Evolutionary conservation across 106 monocot genomes (phyloP).

Genomic region (Apostasia ramifera): DNA sequence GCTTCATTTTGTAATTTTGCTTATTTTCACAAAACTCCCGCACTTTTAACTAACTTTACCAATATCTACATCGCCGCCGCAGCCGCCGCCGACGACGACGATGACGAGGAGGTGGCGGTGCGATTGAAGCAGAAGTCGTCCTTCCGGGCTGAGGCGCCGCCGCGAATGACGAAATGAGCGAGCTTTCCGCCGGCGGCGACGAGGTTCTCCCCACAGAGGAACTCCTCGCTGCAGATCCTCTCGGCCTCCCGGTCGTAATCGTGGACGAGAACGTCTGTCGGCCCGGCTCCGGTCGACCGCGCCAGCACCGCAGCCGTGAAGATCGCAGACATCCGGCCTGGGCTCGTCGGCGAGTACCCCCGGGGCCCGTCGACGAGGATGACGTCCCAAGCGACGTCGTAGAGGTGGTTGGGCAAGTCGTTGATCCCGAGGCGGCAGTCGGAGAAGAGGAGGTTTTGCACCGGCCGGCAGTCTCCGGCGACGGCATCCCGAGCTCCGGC

Average conservation of each 20-base stretch:
- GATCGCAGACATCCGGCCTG: constrained; percentile 70
- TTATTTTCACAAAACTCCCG: too few species aligned
- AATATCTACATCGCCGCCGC: too few species aligned
- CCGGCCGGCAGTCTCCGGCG: constrained; percentile 56
- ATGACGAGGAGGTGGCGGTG: too few species aligned
- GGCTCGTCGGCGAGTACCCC: constrained; percentile 42
- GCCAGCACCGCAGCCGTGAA: constrained; percentile 77
- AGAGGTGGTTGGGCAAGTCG: constrained; percentile 77
- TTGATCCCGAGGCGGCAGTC: constrained; percentile 79
- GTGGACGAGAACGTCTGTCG: constrained; percentile 54
- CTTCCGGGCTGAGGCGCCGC: neutral
- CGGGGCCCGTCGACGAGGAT: constrained; percentile 77
- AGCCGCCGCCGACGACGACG: too few species aligned
- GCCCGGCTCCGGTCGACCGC: constrained; percentile 15
- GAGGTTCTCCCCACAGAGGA: constrained; percentile 66
- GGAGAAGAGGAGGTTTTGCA: constrained; percentile 74
- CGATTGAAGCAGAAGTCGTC: too few species aligned
- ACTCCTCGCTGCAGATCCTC: constrained; percentile 54
- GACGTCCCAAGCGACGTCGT: constrained; percentile 80
- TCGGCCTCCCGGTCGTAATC: constrained; percentile 60
- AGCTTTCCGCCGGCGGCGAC: constrained; percentile 31
- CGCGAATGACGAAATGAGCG: constrained; percentile 46
- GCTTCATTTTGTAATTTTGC: too few species aligned
- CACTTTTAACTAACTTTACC: too few species aligned
- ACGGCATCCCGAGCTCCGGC: constrained; percentile 20